These are phyloP conservation scores for Colletotrichum lupini DNA, from an alignment of 2,329 filamentous ascomycete species.

Conservation along the genomic window DNA sequence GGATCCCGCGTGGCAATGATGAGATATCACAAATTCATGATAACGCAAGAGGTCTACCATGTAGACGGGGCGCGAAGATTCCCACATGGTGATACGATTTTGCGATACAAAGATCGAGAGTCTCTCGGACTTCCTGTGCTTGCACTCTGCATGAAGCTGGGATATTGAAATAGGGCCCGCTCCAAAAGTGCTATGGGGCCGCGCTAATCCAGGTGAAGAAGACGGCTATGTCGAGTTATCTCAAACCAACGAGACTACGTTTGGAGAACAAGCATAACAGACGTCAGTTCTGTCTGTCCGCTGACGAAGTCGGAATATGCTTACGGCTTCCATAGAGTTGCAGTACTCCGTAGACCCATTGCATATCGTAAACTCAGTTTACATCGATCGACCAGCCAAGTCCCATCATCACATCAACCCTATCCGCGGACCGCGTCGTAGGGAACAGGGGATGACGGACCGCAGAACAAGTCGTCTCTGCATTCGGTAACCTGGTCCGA, in stretches of 20 bases:
- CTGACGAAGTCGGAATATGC: neutral
- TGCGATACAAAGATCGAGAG: neutral
- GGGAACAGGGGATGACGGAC: neutral
- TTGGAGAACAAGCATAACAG: neutral
- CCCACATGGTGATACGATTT: neutral
- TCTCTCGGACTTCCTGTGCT: neutral
- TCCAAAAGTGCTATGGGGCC: conserved; percentile 1
- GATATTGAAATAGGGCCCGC: conserved; percentile 8
- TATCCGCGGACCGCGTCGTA: neutral
- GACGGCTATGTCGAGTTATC: neutral
- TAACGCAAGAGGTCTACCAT: neutral
- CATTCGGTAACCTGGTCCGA: conserved; percentile 1
- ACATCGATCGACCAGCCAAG: neutral
- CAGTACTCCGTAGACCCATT: neutral
- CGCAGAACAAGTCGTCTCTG: neutral
- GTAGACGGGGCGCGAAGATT: neutral
- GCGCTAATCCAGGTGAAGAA: neutral
- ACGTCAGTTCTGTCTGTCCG: neutral
- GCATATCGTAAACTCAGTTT: neutral
- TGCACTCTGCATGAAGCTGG: neutral
- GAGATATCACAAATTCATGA: neutral
- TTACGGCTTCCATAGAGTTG: neutral
- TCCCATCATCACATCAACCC: neutral
- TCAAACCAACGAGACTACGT: neutral
- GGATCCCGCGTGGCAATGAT: neutral